A percentile compares a stretch with the other conserved stretches of the same genome.
phyloP scores from a whole-genome alignment of 169 alveolate species.

The Cryptosporidium sp. region DNA sequence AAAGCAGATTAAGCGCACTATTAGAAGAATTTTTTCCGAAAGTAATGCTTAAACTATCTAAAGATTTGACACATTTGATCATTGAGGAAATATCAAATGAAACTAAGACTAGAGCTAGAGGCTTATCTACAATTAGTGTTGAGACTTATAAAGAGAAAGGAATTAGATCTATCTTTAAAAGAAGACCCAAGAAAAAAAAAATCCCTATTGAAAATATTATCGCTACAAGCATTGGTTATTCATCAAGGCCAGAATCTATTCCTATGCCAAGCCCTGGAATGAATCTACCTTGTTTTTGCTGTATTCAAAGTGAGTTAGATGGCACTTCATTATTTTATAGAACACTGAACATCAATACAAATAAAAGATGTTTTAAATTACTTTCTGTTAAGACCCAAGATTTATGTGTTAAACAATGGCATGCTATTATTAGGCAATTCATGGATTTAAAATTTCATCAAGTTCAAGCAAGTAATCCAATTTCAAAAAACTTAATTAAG shows the following conservation, averaged over 20 bases:
- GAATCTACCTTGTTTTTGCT: conserved; percentile 27
- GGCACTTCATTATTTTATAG: conserved; percentile 26
- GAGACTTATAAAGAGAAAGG: neutral
- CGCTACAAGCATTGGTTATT: conserved; percentile 42
- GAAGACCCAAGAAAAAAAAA: conserved; percentile 13
- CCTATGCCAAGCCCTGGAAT: conserved; percentile 27
- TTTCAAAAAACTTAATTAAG: conserved; percentile 4
- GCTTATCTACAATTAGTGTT: neutral
- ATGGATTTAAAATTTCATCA: conserved; percentile 32
- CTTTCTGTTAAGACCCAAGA: conserved; percentile 18
- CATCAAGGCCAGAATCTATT: conserved; percentile 21
- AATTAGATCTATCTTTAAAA: neutral
- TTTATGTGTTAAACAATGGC: conserved; percentile 62
- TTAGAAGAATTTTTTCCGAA: conserved; percentile 48
- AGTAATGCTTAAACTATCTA: conserved; percentile 30
- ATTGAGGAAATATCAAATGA: neutral
- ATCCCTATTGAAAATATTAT: conserved; percentile 32
- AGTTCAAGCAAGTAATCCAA: neutral
- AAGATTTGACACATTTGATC: conserved; percentile 14
- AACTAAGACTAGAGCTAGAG: neutral
- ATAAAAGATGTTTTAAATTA: conserved; percentile 26
- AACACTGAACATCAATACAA: conserved; percentile 40
- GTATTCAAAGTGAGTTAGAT: conserved; percentile 27
- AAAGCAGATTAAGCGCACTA: neutral
- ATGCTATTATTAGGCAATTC: conserved; percentile 56